These are phyloP conservation scores for Chimonanthus salicifolius DNA, from an alignment of 164 flowering plant genomes.

Conservation along the genomic window DNA sequence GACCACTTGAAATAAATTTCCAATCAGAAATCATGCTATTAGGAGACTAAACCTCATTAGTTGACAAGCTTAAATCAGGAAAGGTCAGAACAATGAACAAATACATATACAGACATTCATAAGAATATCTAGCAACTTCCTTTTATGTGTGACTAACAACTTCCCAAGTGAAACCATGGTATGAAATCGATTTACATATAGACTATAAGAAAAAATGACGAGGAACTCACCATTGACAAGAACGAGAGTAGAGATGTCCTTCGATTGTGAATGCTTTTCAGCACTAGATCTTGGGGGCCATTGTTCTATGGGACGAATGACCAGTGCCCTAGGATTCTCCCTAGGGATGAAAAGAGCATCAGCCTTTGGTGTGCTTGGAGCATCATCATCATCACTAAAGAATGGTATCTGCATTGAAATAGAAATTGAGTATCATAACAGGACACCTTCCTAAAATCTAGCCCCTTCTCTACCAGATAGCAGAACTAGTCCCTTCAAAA, in stretches of 20 bases:
- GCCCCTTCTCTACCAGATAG: not conserved
- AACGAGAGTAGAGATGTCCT: conserved; percentile 29
- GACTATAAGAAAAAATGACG: not conserved
- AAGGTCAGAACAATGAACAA: not conserved
- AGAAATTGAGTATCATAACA: conserved; percentile 2
- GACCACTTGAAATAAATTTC: too few relatives aligned
- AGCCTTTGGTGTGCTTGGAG: conserved; percentile 87
- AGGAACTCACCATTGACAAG: conserved; percentile 54
- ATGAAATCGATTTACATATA: not conserved
- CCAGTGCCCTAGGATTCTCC: conserved; percentile 90
- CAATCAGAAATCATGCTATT: not conserved
- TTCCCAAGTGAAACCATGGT: not conserved
- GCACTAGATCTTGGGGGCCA: conserved; percentile 43
- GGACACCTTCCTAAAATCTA: not conserved
- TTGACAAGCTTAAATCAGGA: not conserved
- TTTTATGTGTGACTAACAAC: not conserved
- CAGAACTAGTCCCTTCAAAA: not conserved
- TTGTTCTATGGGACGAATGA: conserved; percentile 72
- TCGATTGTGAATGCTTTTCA: conserved; percentile 41
- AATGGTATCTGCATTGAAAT: conserved; percentile 63
- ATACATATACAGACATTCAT: too few relatives aligned
- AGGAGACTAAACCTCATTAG: not conserved
- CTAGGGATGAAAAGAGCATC: conserved; percentile 93
- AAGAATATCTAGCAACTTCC: too few relatives aligned
- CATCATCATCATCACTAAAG: conserved; percentile 81